phyloP scores from a whole-genome alignment of 2,329 filamentous ascomycete genomes.

The Phialemonium atrogriseum region DNA sequence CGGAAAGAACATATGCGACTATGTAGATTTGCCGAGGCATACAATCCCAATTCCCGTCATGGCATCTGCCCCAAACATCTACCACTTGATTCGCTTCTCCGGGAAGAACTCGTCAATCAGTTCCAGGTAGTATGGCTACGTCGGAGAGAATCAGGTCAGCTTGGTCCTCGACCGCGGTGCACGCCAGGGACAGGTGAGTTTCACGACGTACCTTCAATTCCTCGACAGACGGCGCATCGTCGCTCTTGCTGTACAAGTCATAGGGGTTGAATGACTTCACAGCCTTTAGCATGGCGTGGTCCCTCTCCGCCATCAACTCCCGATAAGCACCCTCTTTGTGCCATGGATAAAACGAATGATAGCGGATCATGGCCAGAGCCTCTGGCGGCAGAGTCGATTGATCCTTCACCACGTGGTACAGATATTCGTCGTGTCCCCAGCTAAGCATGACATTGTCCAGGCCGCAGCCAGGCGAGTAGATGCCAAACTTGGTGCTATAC shows the following conservation, averaged over 20 bases:
- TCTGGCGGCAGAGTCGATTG: conserved; percentile 73
- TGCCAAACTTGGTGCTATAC: conserved; percentile 69
- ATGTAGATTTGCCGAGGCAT: too few species aligned
- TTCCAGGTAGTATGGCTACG: conserved; percentile 61
- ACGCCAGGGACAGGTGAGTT: conserved; percentile 6
- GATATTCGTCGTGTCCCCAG: conserved; percentile 85
- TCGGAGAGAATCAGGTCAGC: neutral
- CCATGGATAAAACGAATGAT: conserved; percentile 92
- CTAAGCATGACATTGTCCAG: conserved; percentile 82
- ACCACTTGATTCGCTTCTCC: conserved; percentile 62
- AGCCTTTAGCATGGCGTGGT: conserved; percentile 69
- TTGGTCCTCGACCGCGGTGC: neutral
- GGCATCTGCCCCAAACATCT: too few species aligned
- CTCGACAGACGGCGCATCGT: conserved; percentile 67
- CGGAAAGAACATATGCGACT: too few species aligned
- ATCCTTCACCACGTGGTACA: conserved; percentile 79
- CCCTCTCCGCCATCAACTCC: conserved; percentile 77
- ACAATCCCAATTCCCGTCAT: too few species aligned
- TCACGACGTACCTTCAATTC: conserved; percentile 64
- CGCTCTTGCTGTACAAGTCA: conserved; percentile 86
- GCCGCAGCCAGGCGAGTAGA: conserved; percentile 72
- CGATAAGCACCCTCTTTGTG: conserved; percentile 72
- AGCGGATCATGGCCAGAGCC: conserved; percentile 85
- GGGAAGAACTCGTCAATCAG: conserved; percentile 70
- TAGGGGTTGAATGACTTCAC: conserved; percentile 87